Conservation (phyloP, 768 basidiomycete species). For the Psilocybe sp. region DNA sequence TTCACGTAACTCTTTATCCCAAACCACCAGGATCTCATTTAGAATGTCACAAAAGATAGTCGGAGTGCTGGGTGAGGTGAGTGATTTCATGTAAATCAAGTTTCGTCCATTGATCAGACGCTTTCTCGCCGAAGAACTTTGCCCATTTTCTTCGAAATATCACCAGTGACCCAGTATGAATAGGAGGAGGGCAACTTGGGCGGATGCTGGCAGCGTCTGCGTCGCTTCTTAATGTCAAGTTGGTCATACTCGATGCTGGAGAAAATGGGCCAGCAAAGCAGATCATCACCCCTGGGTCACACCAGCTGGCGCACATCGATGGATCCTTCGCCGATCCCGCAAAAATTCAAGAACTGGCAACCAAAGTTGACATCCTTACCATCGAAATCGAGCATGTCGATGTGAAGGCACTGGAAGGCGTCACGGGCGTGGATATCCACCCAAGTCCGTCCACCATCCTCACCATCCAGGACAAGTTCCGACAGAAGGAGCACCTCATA, state of each 20-base stretch:
- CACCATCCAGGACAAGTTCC: constrained; percentile 85
- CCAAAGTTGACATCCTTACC: constrained; percentile 82
- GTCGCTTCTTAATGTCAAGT: constrained; percentile 78
- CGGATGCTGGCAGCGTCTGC: constrained; percentile 95
- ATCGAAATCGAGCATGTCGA: constrained; percentile 98
- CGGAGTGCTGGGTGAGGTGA: constrained; percentile 52
- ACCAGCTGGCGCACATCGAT: constrained; percentile 66
- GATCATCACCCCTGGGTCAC: constrained; percentile 54
- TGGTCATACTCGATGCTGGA: constrained; percentile 84
- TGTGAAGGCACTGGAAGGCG: constrained; percentile 64
- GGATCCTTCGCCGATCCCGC: constrained; percentile 82
- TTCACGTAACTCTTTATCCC: neutral
- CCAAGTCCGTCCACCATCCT: constrained; percentile 81
- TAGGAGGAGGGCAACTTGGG: constrained; percentile 95
- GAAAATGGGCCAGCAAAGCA: constrained; percentile 88
- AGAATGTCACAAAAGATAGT: constrained; percentile 44
- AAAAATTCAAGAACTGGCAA: constrained; percentile 78
- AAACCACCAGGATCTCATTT: neutral
- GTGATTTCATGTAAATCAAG: constrained; percentile 9
- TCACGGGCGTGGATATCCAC: constrained; percentile 52
- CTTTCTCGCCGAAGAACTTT: constrained; percentile 8
- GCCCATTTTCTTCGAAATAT: constrained; percentile 5
- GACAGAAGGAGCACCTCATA: constrained; percentile 75
- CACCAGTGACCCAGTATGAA: constrained; percentile 15
- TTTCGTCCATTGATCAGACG: constrained; percentile 1